Evolutionary conservation across 192 early-diverging fungal genomes (phyloP).

Genomic region (Chytriomyces hyalinus): DNA sequence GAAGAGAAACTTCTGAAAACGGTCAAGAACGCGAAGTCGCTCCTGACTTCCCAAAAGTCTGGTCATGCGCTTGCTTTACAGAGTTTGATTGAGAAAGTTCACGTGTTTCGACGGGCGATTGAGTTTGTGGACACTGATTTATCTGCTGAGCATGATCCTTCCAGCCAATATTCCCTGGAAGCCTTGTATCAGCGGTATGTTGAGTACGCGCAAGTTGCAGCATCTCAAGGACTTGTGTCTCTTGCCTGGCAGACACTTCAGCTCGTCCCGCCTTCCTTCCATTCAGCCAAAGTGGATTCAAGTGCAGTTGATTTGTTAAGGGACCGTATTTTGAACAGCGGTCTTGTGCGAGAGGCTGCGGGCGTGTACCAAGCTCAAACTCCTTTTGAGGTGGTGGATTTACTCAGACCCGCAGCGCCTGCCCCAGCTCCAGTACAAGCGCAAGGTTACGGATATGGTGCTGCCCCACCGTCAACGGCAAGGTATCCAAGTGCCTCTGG

Average conservation of each 20-base stretch:
- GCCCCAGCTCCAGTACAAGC: constrained; percentile 9
- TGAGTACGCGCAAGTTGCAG: constrained; percentile 82
- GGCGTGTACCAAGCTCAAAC: constrained; percentile 53
- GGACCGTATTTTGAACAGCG: constrained; percentile 71
- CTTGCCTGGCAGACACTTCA: constrained; percentile 80
- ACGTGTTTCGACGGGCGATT: constrained; percentile 92
- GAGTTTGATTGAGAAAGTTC: constrained; percentile 84
- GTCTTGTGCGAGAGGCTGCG: constrained; percentile 42
- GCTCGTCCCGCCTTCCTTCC: constrained; percentile 73
- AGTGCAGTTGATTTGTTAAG: constrained; percentile 68
- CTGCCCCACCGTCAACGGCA: constrained; percentile 8
- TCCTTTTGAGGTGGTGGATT: constrained; percentile 67
- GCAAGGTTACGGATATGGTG: neutral
- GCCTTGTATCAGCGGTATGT: constrained; percentile 82
- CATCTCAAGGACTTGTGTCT: constrained; percentile 75
- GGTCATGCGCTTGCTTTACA: constrained; percentile 58
- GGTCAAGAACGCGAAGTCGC: constrained; percentile 52
- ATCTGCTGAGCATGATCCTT: constrained; percentile 39
- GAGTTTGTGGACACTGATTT: constrained; percentile 84
- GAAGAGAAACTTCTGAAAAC: constrained; percentile 40
- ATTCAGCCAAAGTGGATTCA: constrained; percentile 45
- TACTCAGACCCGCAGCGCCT: constrained; percentile 40
- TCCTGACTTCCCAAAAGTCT: constrained; percentile 24
- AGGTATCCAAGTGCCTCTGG: constrained; percentile 14
- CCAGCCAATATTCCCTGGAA: constrained; percentile 57